phyloP scores from a whole-genome alignment of 2,329 filamentous ascomycete genomes.

The Colletotrichum spinosum region DNA sequence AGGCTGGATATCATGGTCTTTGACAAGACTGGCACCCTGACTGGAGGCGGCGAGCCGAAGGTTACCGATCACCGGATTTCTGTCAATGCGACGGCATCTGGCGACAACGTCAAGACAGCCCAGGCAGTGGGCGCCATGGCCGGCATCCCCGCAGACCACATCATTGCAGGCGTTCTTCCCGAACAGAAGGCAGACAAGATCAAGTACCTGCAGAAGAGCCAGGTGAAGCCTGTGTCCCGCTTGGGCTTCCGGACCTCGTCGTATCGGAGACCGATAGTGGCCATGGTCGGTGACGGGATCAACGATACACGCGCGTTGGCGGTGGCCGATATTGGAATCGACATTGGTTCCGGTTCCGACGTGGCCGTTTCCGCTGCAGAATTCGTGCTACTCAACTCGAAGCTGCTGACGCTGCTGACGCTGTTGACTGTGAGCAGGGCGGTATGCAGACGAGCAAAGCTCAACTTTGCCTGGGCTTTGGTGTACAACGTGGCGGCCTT shows the following conservation, averaged over 20 bases:
- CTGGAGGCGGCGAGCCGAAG: slow-evolving; percentile 68
- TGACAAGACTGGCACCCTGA: slow-evolving; percentile 82
- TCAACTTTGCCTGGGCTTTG: slow-evolving; percentile 77
- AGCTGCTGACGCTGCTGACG: slow-evolving; percentile 69
- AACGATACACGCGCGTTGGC: slow-evolving; percentile 68
- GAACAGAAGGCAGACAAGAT: slow-evolving; percentile 56
- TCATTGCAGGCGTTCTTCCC: slow-evolving; percentile 73
- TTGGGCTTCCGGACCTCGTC: slow-evolving; percentile 17
- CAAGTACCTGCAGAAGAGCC: slow-evolving; percentile 46
- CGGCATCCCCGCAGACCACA: slow-evolving; percentile 65
- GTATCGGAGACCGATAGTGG: slow-evolving; percentile 63
- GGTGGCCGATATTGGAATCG: slow-evolving; percentile 75
- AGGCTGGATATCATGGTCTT: slow-evolving; percentile 77
- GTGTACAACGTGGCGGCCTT: slow-evolving; percentile 74
- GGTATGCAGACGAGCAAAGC: slow-evolving; percentile 73
- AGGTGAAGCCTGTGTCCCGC: slow-evolving; percentile 24
- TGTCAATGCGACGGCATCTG: slow-evolving; percentile 43
- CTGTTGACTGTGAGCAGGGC: slow-evolving; percentile 68
- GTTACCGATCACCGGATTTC: slow-evolving; percentile 61
- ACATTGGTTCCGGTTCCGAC: slow-evolving; percentile 75
- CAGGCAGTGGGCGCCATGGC: slow-evolving; percentile 68
- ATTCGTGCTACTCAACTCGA: slow-evolving; percentile 73
- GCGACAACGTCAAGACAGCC: slow-evolving; percentile 64
- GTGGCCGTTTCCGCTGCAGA: slow-evolving; percentile 74
- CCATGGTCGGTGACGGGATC: slow-evolving; percentile 75